A percentile compares a stretch with the other conserved stretches of the same genome.
These are phyloP conservation scores for Microascus cirrosus DNA, from an alignment of 2,329 filamentous ascomycete genomes.

Conservation along the genomic window DNA sequence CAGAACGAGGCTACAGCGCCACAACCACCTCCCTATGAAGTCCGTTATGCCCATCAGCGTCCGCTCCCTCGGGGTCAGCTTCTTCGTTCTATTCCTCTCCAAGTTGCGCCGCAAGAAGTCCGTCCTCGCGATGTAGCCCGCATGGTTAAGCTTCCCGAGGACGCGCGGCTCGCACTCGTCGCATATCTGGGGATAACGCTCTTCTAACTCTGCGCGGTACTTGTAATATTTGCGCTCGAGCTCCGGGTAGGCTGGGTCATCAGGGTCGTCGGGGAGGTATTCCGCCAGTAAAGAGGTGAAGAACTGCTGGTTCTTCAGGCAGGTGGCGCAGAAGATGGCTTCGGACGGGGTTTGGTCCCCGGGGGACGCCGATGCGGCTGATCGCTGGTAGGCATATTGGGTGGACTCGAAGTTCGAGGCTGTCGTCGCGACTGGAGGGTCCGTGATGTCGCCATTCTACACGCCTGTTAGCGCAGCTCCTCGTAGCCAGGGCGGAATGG, in stretches of 20 bases:
- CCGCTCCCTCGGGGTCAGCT: conserved; percentile 14
- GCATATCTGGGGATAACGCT: conserved; percentile 83
- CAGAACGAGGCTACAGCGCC: conserved; percentile 32
- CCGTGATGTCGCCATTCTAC: conserved; percentile 78
- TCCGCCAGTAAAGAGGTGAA: conserved; percentile 66
- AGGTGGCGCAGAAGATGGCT: conserved; percentile 60
- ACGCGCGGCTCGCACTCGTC: conserved; percentile 67
- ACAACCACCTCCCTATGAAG: conserved; percentile 29
- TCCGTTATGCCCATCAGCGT: conserved; percentile 31
- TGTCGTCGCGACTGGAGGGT: conserved; percentile 61
- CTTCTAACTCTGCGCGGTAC: conserved; percentile 64
- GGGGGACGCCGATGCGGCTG: conserved; percentile 20
- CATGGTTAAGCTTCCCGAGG: conserved; percentile 54
- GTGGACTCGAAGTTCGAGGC: conserved; percentile 27
- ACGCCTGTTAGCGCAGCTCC: background rate
- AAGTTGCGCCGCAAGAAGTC: conserved; percentile 68
- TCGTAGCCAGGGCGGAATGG: background rate
- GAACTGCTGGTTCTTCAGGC: conserved; percentile 80
- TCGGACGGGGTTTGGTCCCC: conserved; percentile 12
- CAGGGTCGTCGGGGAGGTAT: conserved; percentile 57
- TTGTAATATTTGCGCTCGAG: conserved; percentile 58
- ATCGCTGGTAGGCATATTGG: conserved; percentile 35
- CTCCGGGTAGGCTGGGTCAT: conserved; percentile 56
- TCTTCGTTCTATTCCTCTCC: conserved; percentile 44
- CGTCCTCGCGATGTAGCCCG: conserved; percentile 74